Base-by-base conservation (phyloP, 768 basidiomycete genomes). In the Termitomyces sp. region DNA sequence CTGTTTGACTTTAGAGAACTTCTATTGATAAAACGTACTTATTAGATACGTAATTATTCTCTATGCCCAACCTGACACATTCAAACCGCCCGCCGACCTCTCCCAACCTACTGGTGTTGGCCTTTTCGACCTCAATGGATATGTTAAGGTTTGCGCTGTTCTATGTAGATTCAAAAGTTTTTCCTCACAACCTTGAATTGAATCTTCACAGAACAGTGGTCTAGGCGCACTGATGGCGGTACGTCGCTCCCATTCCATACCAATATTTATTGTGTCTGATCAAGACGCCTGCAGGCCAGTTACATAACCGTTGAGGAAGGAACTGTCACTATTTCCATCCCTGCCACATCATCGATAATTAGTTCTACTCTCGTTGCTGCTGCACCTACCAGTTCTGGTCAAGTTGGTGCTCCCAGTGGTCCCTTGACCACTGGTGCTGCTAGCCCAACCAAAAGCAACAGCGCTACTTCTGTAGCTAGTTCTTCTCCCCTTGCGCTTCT, bases 281-380 rank as follows among this genome's bases (percentile, higher is more conserved):
- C 4, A 32, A 31, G 48, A 69, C 14, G 31, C 56, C 34, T 40
- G 10, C 61, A 88, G 87, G 87, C 77, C 49, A 87, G 78, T 63
- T 94, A 92, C 76, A 82, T 91, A 67, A 83, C 80, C 5, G 92
- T 91, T 66, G 83, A 91, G 72, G 82, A 84, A 66, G 91, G 91
- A 31, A 78, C 79, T 4, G 77, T 83, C 12, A 85, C 84, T 25
- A 74, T 68, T 46, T 76, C 83, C 36, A 69, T 85, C 49, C 75
- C 82, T 48, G 66, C 83, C 25, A 92, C 91, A 45, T 82, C 86
- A n/a, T 71, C 86, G 11, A 89, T 92, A 17, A 75, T 83, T 63
- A 80, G 85, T 10, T 83, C 87, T 42, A 91, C 89, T 1, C 80
- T 88, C 58, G 63, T 60, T 29, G 42, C 66, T 42, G 53, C 54